Conservation (phyloP, 148 eudicot genomes). For the Rhododendron griersonianum region DNA sequence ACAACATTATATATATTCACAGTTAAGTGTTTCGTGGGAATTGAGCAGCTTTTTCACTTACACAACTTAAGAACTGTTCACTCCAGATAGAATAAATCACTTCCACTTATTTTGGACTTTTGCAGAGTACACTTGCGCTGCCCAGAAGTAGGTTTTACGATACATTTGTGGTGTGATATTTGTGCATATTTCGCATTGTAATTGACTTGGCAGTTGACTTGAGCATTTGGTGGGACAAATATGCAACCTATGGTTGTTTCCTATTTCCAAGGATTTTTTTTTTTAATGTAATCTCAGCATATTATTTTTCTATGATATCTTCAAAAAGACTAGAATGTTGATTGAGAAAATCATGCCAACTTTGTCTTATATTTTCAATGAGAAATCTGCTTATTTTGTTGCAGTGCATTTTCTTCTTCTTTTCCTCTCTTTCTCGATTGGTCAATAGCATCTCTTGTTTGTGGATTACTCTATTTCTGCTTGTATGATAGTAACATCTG, state of each 20-base stretch:
- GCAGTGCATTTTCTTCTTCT: not conserved
- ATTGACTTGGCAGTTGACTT: not conserved
- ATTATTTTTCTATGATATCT: not conserved
- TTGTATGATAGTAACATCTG: not conserved
- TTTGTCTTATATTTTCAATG: not conserved
- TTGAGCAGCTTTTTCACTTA: not conserved
- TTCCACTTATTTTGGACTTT: not conserved
- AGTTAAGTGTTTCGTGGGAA: not conserved
- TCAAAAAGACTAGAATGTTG: not conserved
- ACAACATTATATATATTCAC: too few relatives aligned
- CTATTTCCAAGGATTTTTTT: not conserved
- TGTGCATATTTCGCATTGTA: not conserved
- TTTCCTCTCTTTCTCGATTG: not conserved
- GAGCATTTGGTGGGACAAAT: not conserved
- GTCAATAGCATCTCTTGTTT: not conserved
- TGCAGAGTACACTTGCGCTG: not conserved
- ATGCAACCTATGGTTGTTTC: not conserved
- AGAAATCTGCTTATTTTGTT: not conserved
- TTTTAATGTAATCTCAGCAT: not conserved
- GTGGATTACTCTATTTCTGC: not conserved
- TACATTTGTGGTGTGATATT: not conserved
- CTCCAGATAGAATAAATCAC: not conserved
- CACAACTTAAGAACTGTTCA: not conserved
- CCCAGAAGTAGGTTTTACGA: not conserved
- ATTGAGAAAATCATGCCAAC: not conserved